These are phyloP conservation scores for Pseudoperonospora humuli DNA, from an alignment of 352 stramenopile genomes.

Conservation along the genomic window DNA sequence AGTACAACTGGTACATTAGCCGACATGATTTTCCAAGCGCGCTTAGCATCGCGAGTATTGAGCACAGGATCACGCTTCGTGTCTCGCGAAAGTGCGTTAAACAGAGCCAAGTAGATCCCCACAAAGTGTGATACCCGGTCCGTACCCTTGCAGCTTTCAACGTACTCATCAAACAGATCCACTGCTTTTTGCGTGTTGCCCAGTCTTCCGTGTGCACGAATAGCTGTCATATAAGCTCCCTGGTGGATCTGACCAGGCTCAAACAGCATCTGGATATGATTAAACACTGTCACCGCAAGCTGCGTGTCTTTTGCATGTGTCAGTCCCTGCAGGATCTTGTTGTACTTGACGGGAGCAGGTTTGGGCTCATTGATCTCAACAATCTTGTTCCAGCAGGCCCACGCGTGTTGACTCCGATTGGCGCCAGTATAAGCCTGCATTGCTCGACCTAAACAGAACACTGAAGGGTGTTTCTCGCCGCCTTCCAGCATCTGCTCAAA, in stretches of 20 bases:
- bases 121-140: constrained; percentile 32
- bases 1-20: constrained; percentile 54
- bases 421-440: constrained; percentile 73
- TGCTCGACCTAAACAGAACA: constrained; percentile 70
- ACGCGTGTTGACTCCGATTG: constrained; percentile 50
- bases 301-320: constrained; percentile 50
- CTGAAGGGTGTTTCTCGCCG: constrained; percentile 44
- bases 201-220: constrained; percentile 62
- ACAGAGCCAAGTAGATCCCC: constrained; percentile 65
- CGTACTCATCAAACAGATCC: constrained; percentile 63
- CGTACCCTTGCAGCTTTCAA: constrained; percentile 30
- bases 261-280: constrained; percentile 45
- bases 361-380: constrained; percentile 34
- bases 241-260: constrained; percentile 40
- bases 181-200: constrained; percentile 54
- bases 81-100: constrained; percentile 78
- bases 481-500: constrained; percentile 68
- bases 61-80: constrained; percentile 46
- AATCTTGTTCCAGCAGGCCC: constrained; percentile 69
- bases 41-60: constrained; percentile 64
- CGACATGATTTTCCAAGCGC: constrained; percentile 70
- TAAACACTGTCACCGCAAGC: constrained; percentile 55
- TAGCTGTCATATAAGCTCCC: constrained; percentile 50
- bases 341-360: constrained; percentile 44
- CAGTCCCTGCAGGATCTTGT: constrained; percentile 56